Conservation (phyloP, 371 early-diverging fungal genomes). For the Dinochytrium kinnereticum region DNA sequence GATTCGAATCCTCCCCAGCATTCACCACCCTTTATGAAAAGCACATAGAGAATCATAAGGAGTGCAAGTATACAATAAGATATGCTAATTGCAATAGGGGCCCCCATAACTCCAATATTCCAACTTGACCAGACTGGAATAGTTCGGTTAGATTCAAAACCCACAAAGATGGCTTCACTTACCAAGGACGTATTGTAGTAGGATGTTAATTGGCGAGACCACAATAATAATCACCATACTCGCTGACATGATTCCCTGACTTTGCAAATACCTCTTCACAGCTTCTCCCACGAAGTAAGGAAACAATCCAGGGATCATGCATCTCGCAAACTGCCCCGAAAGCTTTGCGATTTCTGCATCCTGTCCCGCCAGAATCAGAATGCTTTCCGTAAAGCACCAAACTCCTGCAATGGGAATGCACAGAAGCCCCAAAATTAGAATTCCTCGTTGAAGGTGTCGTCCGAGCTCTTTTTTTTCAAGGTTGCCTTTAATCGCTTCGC, state of each 20-base stretch:
- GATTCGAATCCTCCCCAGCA: conserved; percentile 88
- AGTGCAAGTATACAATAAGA: conserved; percentile 77
- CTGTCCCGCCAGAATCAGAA: conserved; percentile 60
- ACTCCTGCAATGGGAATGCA: conserved; percentile 73
- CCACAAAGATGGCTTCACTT: neutral
- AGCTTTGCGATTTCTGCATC: conserved; percentile 58
- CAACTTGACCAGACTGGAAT: conserved; percentile 66
- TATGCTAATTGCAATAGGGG: conserved; percentile 78
- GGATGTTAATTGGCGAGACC: conserved; percentile 74
- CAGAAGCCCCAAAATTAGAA: conserved; percentile 69
- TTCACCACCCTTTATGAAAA: conserved; percentile 67
- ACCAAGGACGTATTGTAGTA: conserved; percentile 62
- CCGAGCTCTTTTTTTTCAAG: conserved; percentile 50
- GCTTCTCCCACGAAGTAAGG: conserved; percentile 79
- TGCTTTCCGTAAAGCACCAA: conserved; percentile 64
- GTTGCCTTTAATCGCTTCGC: conserved; percentile 25
- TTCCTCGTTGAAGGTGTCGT: conserved; percentile 82
- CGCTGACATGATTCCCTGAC: conserved; percentile 85
- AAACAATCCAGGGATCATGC: conserved; percentile 71
- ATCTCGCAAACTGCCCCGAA: conserved; percentile 68
- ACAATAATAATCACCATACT: conserved; percentile 72
- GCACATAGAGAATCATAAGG: conserved; percentile 66
- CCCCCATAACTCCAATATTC: conserved; percentile 79
- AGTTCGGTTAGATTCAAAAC: conserved; percentile 37
- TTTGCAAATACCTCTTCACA: conserved; percentile 77